A percentile compares a stretch with the other conserved stretches of the same genome.
Evolutionary conservation across 108 stramenopile species (phyloP).

Genomic region (Cylindrotheca closterium): DNA sequence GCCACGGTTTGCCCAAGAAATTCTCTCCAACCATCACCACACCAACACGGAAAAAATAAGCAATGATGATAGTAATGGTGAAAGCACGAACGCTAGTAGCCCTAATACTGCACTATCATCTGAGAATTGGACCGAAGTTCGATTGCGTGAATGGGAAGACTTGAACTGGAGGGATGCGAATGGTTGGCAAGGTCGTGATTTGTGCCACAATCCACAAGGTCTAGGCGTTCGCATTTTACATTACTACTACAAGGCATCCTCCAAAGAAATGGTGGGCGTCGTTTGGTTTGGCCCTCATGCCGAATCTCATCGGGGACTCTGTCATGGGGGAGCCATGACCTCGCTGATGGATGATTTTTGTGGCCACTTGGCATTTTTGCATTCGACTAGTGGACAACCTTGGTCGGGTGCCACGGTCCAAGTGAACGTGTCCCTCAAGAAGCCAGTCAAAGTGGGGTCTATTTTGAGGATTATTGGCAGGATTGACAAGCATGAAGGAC

Average conservation of each 20-base stretch:
- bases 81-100: no score
- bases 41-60: no score
- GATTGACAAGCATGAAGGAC: slow-evolving; percentile 55
- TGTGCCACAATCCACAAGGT: slow-evolving; percentile 54
- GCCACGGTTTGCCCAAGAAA: not conserved
- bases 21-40: no score
- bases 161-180: slow-evolving; percentile 9
- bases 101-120: no score
- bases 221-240: slow-evolving; percentile 67
- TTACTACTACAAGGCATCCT: slow-evolving; percentile 47
- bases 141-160: not conserved
- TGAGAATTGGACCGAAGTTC: not conserved
- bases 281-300: slow-evolving; percentile 66
- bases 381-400: slow-evolving; percentile 56
- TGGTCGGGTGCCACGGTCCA: slow-evolving; percentile 89
- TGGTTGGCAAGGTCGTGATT: slow-evolving; percentile 74
- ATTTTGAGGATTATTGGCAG: slow-evolving; percentile 48
- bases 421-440: slow-evolving; percentile 63
- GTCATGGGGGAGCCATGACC: slow-evolving; percentile 85
- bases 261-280: slow-evolving; percentile 66
- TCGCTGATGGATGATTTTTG: slow-evolving; percentile 80
- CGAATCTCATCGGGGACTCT: slow-evolving; percentile 82
- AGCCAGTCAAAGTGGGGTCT: slow-evolving; percentile 58
- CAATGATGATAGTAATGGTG: not conserved
- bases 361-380: slow-evolving; percentile 81